phyloP scores from a whole-genome alignment of 495 filamentous ascomycete species.

The Hypoxylon fuscum region DNA sequence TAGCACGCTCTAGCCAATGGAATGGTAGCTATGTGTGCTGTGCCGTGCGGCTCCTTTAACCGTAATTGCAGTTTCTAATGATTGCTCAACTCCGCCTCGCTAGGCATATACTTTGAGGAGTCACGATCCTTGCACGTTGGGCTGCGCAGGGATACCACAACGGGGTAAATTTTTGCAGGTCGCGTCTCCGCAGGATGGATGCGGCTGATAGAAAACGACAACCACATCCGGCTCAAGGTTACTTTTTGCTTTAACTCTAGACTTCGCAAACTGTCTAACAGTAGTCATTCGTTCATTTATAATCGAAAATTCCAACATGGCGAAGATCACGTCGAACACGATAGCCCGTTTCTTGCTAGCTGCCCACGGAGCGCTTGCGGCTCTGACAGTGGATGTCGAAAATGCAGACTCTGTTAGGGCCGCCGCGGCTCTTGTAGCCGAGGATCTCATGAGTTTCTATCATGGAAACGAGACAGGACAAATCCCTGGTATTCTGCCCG shows the following conservation, averaged over 20 bases:
- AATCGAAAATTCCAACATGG: slow-evolving; percentile 25
- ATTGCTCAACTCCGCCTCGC: not conserved
- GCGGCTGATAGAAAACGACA: slow-evolving; percentile 15
- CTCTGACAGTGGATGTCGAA: slow-evolving; percentile 34
- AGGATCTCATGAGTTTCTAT: slow-evolving; percentile 67
- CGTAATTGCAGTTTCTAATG: not conserved
- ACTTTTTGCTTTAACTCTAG: not conserved
- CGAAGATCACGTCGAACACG: slow-evolving; percentile 12
- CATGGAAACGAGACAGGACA: slow-evolving; percentile 59
- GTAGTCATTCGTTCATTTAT: slow-evolving; percentile 15
- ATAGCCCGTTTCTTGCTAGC: slow-evolving; percentile 29
- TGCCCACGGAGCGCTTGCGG: slow-evolving; percentile 32
- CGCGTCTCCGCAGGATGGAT: not conserved
- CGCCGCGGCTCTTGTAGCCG: slow-evolving; percentile 64
- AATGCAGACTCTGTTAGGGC: slow-evolving; percentile 59
- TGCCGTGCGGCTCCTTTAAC: slow-evolving; percentile 7
- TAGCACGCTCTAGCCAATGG: no score
- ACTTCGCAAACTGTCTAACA: not conserved
- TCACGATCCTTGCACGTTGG: slow-evolving; percentile 6
- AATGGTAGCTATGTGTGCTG: not conserved
- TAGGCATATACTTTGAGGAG: not conserved
- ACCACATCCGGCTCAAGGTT: not conserved
- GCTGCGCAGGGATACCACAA: not conserved
- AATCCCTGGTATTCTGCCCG: slow-evolving; percentile 61
- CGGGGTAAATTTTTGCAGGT: not conserved